Percentiles rank a stretch among this genome's conserved stretches.
phyloP scores from a whole-genome alignment of 164 flowering plant species.

The Amborella trichopoda region DNA sequence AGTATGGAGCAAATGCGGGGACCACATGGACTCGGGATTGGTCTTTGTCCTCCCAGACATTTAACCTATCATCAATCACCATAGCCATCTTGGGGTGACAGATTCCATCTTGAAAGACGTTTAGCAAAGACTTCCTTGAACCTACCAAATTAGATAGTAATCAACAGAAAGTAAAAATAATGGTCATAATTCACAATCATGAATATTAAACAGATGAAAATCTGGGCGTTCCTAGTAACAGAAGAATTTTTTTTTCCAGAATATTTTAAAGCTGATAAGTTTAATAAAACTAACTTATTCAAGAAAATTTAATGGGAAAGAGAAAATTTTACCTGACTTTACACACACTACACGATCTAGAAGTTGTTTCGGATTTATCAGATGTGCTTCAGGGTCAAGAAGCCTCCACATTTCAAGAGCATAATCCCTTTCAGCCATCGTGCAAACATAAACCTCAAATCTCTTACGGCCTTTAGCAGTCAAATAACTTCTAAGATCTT shows the following conservation, averaged over 20 bases:
- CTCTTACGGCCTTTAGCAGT: conserved; percentile 91
- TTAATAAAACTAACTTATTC: too few species aligned
- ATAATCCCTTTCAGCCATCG: conserved; percentile 99
- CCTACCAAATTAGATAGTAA: conserved; percentile 24
- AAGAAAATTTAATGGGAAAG: too few species aligned
- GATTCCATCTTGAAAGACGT: conserved; percentile 66
- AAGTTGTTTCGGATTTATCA: conserved; percentile 63
- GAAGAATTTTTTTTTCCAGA: too few species aligned
- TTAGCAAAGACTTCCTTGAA: conserved; percentile 70
- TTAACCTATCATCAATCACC: conserved; percentile 95
- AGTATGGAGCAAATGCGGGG: conserved; percentile 90
- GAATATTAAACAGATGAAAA: too few species aligned
- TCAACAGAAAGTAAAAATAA: neutral
- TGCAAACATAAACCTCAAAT: conserved; percentile 97
- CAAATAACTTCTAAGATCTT: conserved; percentile 82
- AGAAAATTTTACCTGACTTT: conserved; percentile 86
- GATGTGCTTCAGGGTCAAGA: conserved; percentile 82
- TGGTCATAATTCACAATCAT: too few species aligned
- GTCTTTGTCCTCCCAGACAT: conserved; percentile 96
- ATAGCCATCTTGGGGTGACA: conserved; percentile 99
- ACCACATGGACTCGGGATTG: conserved; percentile 97
- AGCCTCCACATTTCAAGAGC: conserved; percentile 99
- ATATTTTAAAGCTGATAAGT: too few species aligned
- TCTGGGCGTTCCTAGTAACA: too few species aligned
- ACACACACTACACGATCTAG: conserved; percentile 84